Evolutionary conservation across 306 rosid genomes (phyloP).

Genomic region (Prinsepia uniflora): DNA sequence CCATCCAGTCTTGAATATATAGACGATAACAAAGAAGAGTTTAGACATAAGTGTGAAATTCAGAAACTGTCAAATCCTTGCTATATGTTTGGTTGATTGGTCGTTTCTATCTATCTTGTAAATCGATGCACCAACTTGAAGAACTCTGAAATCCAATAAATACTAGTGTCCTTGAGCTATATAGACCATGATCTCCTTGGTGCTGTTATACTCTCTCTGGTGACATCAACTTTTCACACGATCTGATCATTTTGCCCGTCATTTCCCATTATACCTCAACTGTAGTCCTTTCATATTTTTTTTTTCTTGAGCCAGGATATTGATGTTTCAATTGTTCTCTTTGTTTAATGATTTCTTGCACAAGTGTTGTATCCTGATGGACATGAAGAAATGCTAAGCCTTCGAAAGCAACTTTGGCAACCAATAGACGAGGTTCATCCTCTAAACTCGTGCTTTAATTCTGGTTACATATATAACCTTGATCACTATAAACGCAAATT

Average conservation of each 20-base stretch:
- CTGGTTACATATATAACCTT: no score
- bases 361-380: constrained; percentile 65
- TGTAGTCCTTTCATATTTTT: constrained; percentile 4
- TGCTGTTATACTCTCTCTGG: constrained; percentile 15
- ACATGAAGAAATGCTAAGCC: constrained; percentile 51
- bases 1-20: no score
- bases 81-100: background rate
- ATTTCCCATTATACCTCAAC: constrained; percentile 4
- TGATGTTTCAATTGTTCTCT: constrained; percentile 3
- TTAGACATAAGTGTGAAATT: no score
- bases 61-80: background rate
- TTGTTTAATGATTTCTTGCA: constrained; percentile 2
- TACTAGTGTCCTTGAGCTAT: constrained; percentile 16
- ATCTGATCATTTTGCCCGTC: background rate
- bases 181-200: constrained; percentile 23
- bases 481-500: no score
- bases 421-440: constrained; percentile 12
- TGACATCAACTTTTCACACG: constrained; percentile 12
- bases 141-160: no score
- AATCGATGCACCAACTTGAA: background rate
- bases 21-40: no score
- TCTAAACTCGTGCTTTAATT: no score
- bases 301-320: constrained; percentile 10
- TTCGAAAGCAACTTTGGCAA: constrained; percentile 52
- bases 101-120: background rate